These are phyloP conservation scores for Aspergillus ibericus DNA, from an alignment of 2,329 filamentous ascomycete genomes.

Conservation along the genomic window DNA sequence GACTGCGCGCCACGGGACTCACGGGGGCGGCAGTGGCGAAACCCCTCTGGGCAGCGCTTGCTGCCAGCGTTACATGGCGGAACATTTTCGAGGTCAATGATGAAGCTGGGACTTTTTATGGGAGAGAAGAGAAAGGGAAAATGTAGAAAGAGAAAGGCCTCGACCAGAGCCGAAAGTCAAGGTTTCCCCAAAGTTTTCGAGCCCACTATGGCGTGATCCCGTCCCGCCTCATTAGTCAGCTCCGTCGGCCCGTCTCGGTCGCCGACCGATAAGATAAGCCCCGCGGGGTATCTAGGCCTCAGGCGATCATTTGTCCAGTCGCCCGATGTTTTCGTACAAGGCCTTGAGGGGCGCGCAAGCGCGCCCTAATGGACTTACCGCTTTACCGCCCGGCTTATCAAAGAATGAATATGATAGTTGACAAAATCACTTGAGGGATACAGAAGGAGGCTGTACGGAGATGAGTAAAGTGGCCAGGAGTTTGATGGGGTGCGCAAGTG, in stretches of 20 bases:
- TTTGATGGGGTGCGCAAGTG: too few relatives aligned
- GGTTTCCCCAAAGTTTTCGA: background rate
- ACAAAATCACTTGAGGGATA: too few relatives aligned
- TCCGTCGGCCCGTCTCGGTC: background rate
- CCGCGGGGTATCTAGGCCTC: too few relatives aligned
- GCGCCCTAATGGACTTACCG: too few relatives aligned
- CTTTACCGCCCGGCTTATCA: too few relatives aligned
- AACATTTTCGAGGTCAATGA: conserved; percentile 24
- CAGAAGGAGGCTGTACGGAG: too few relatives aligned
- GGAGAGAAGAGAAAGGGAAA: background rate
- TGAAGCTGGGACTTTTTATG: too few relatives aligned
- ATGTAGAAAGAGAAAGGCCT: background rate
- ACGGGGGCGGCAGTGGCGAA: conserved; percentile 39
- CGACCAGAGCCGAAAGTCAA: background rate
- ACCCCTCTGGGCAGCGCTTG: conserved; percentile 7
- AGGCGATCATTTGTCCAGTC: too few relatives aligned
- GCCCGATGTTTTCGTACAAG: too few relatives aligned
- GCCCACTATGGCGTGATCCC: background rate
- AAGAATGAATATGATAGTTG: too few relatives aligned
- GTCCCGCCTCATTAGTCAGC: background rate
- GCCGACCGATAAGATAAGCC: background rate
- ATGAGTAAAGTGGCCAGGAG: too few relatives aligned
- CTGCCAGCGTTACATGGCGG: conserved; percentile 25
- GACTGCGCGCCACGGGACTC: conserved; percentile 44
- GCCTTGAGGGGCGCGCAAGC: too few relatives aligned